Base-by-base conservation (phyloP, 2,329 filamentous ascomycete species). In the Cercospora zeae-maydis region DNA sequence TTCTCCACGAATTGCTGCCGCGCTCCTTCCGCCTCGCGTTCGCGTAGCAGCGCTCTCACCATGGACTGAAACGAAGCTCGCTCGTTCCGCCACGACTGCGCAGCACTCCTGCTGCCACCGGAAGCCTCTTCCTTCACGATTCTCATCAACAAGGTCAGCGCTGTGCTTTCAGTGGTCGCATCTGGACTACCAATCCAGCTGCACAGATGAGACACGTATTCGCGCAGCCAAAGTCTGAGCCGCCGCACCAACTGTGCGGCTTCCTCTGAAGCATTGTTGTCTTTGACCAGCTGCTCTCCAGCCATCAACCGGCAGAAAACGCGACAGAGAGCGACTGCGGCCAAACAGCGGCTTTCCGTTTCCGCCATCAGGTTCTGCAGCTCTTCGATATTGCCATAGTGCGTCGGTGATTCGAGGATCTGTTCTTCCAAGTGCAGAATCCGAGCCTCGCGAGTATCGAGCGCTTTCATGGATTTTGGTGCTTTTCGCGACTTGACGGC, bases 351-450 rank as follows among this genome's bases (percentile, higher is more conserved):
- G 3, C 85, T 80, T 47, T 88, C 84, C 1, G 80, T 76, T 16
- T 83, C 80, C 19, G 80, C 75, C 2, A 82, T 76, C 30, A 79
- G 78, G 36, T 78, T 79, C 51, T 96, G 80, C 37, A 98, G 79
- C 10, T 83, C 85, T 7, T 86, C 83, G 72, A 98, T 93, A 74
- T 96, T 92, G 81, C 96, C 96, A 82, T 96, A 96, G 78, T 96
- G 86, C 76, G 92, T 91, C 73, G 87, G 90, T 55, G 92, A 96
- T 76, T 95, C 88, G 65, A 92, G 78, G 60, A 98, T 92, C 62
- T 90, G 88, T 66, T 86, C 82, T 78, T 97, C 93, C 59, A 97
- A 83, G 59, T 86, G 79, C 45, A 93, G 78, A 63, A 96, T 90
- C 73, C 88, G 84, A 51, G 80, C 75, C 14, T 74, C 75, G 59